Evolutionary conservation across 2,329 filamentous ascomycete genomes (phyloP).

Genomic region (Simplicillium aogashimaense): DNA sequence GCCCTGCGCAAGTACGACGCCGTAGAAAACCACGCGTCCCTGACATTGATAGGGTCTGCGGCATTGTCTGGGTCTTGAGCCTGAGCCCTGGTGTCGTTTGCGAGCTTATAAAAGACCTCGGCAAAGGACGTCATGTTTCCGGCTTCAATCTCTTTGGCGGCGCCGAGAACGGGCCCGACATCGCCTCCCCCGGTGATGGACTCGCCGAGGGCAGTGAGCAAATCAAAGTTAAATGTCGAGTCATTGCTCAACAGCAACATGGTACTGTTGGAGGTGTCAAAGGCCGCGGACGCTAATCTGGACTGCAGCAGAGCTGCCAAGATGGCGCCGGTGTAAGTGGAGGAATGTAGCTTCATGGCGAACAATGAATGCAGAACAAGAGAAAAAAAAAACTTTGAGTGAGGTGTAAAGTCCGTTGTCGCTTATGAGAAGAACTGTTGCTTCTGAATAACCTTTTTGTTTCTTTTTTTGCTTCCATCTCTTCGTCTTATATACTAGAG

Average conservation of each 20-base stretch:
- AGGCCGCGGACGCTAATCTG: too few species aligned
- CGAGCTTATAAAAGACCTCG: slow-evolving; percentile 7
- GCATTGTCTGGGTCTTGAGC: slow-evolving; percentile 2
- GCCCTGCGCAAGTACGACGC: slow-evolving; percentile 26
- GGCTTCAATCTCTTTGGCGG: slow-evolving; percentile 7
- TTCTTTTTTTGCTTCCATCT: too few species aligned
- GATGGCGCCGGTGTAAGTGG: neutral
- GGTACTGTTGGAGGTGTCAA: too few species aligned
- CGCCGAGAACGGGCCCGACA: slow-evolving; percentile 4
- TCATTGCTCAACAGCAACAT: slow-evolving; percentile 4
- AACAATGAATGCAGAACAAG: too few species aligned
- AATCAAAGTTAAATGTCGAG: slow-evolving; percentile 5
- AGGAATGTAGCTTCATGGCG: too few species aligned
- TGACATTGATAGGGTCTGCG: slow-evolving; percentile 4
- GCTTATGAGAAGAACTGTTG: too few species aligned
- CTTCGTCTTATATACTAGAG: too few species aligned
- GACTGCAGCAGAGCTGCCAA: neutral
- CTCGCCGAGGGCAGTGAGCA: slow-evolving; percentile 4
- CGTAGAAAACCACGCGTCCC: slow-evolving; percentile 18
- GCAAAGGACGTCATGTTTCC: slow-evolving; percentile 7
- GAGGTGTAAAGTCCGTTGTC: too few species aligned
- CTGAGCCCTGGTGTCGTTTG: slow-evolving; percentile 5
- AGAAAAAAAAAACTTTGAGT: too few species aligned
- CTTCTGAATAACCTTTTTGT: too few species aligned
- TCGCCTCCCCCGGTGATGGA: slow-evolving; percentile 2